Percentiles rank a stretch among this genome's conserved stretches.
Evolutionary conservation across 2,329 filamentous ascomycete genomes (phyloP).

Genomic region (Emergomyces orientalis): DNA sequence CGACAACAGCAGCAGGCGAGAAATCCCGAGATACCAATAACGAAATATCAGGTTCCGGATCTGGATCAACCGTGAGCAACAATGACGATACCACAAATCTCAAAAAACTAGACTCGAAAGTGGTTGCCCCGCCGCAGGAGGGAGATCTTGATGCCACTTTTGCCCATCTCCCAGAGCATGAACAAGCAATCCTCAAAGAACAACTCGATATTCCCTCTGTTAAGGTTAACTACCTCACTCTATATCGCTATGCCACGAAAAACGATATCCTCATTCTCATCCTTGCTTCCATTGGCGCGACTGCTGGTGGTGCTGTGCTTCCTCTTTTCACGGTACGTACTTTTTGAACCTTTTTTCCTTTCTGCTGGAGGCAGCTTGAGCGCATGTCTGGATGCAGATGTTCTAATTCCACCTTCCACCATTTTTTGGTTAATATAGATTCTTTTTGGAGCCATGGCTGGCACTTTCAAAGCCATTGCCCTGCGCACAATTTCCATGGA

Average conservation of each 20-base stretch:
- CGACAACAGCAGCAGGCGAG: conserved; percentile 3
- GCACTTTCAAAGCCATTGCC: conserved; percentile 59
- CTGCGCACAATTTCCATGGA: conserved; percentile 39
- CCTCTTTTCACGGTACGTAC: conserved; percentile 63
- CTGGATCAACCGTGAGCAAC: conserved; percentile 6
- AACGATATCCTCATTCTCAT: conserved; percentile 56
- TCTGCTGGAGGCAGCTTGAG: background rate
- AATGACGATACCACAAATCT: conserved; percentile 9
- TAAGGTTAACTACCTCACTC: conserved; percentile 53
- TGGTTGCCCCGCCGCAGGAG: conserved; percentile 27
- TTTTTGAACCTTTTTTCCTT: background rate
- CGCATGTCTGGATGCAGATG: background rate
- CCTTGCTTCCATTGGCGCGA: conserved; percentile 54
- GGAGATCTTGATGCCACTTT: conserved; percentile 45
- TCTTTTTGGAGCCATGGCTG: conserved; percentile 67
- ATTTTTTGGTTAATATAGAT: conserved; percentile 26
- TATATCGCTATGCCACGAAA: conserved; percentile 62
- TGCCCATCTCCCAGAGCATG: conserved; percentile 53
- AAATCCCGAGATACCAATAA: conserved; percentile 4
- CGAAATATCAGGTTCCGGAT: conserved; percentile 3
- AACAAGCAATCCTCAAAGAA: conserved; percentile 56
- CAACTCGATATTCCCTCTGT: conserved; percentile 59
- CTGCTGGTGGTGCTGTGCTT: conserved; percentile 63
- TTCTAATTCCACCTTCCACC: background rate
- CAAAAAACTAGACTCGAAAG: conserved; percentile 33